These are phyloP conservation scores for Hura crepitans DNA, from an alignment of 441 rosid genomes.

Conservation along the genomic window DNA sequence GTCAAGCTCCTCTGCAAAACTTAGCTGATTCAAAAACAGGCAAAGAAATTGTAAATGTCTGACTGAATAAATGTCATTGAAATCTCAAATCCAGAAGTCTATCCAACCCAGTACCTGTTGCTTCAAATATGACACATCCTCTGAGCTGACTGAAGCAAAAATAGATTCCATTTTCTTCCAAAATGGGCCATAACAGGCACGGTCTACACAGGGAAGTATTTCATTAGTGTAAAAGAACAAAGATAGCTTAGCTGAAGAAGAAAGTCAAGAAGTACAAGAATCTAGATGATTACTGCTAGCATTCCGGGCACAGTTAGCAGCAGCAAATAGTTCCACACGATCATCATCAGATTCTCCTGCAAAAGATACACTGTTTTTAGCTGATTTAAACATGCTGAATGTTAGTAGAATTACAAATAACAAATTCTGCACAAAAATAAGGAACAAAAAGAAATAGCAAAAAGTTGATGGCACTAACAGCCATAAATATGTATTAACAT, in stretches of 20 bases:
- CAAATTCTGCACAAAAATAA: neutral
- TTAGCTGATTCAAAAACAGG: slow-evolving; percentile 49
- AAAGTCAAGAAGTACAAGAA: slow-evolving; percentile 21
- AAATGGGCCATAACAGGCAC: slow-evolving; percentile 64
- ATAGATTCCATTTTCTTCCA: slow-evolving; percentile 87
- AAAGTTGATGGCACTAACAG: too few species aligned
- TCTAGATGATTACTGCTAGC: slow-evolving; percentile 48
- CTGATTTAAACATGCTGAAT: neutral
- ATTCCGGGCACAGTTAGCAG: slow-evolving; percentile 74
- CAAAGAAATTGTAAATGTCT: slow-evolving; percentile 19
- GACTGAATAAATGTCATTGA: neutral
- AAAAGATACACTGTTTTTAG: slow-evolving; percentile 18
- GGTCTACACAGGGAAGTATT: slow-evolving; percentile 43
- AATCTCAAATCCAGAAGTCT: slow-evolving; percentile 16
- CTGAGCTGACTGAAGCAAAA: slow-evolving; percentile 55
- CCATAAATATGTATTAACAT: neutral
- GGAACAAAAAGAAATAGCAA: neutral
- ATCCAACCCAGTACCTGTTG: slow-evolving; percentile 58
- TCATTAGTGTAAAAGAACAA: neutral
- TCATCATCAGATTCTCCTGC: slow-evolving; percentile 92
- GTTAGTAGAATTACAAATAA: neutral
- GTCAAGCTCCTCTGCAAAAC: slow-evolving; percentile 60
- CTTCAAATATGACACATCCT: slow-evolving; percentile 61
- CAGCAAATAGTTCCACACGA: slow-evolving; percentile 71
- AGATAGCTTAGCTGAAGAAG: neutral